Evolutionary conservation across 2,329 filamentous ascomycete genomes (phyloP), one percentile per base, ranked within the genome.

Genomic region (Arthroderma sp.): DNA sequence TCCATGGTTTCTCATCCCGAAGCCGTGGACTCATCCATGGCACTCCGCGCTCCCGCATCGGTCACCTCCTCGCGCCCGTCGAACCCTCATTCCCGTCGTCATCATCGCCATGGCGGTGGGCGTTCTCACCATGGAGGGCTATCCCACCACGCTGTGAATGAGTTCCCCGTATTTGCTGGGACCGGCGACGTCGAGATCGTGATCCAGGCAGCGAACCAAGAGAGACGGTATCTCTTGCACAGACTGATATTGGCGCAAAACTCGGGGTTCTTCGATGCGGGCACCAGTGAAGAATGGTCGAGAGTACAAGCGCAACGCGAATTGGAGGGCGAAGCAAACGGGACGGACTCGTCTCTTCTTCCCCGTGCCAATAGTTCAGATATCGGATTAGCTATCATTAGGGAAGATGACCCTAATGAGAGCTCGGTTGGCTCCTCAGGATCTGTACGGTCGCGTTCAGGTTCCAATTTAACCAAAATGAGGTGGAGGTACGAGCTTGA

Each of bases 101-200:
- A 72, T 56, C 83, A 84, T 63, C 80, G 86, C 54, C 84, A 87
- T 57, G 82, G 83, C 60, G 44, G 48, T 42, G 47, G 49, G 29
- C 82, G 86, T 50, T 91, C 86, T 40, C 84, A 91, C 59, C 78
- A 82, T 56, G 86, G 86, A 47, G 81, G 81, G 49, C 69, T 73
- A 31, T 75, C 77, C 11, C 80, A 82, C 57, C 67, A 78, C 27
- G 76, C 83, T 36, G 83, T 84, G 59, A 95, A 95, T 61, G 88
- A 95, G 61, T 96, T 95, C 55, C 89, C 89, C 22, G 69, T 93
- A 58, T 96, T 95, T 65, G 80, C 80, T 41, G 82, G 88, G 56
- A 89, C 84, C 33, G 89, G 89, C 58, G 88, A 96, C 64, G 86
- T 95, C 57, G 89, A 96, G 66, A 87, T 96, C 50, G 59, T 89